A percentile compares a stretch with the other conserved stretches of the same genome.
Evolutionary conservation across 768 basidiomycete species (phyloP).

Genomic region (Podaxis rugospora): DNA sequence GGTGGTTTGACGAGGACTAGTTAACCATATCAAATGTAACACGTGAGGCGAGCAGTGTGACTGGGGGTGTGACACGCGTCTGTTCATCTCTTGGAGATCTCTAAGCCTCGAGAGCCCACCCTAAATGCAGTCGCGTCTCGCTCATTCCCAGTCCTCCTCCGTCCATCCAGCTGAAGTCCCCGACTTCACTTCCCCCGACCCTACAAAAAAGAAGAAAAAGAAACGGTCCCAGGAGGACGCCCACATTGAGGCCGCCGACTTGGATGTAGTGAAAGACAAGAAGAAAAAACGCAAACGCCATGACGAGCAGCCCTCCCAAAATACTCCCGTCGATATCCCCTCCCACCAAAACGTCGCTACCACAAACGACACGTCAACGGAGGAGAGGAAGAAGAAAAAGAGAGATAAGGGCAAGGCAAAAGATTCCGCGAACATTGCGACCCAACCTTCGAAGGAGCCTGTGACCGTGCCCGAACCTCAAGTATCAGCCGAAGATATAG

Average conservation of each 20-base stretch:
- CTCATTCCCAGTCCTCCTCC: constrained; percentile 17
- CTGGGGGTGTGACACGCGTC: constrained; percentile 11
- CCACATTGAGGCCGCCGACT: constrained; percentile 13
- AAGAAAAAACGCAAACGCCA: constrained; percentile 30
- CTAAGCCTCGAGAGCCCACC: constrained; percentile 32
- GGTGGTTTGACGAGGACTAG: constrained; percentile 73
- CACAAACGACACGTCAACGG: constrained; percentile 9
- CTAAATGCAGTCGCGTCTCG: constrained; percentile 34
- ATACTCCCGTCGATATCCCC: background rate
- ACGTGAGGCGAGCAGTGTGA: background rate
- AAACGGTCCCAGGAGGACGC: constrained; percentile 29
- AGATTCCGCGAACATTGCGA: constrained; percentile 12
- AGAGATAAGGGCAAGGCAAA: constrained; percentile 30
- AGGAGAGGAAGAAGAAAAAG: constrained; percentile 24
- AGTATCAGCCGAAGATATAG: constrained; percentile 23
- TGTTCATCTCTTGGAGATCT: constrained; percentile 8
- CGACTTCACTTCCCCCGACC: constrained; percentile 9
- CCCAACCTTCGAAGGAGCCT: background rate
- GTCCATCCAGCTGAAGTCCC: constrained; percentile 15
- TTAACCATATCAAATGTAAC: background rate
- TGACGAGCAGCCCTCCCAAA: constrained; percentile 13
- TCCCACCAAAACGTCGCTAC: background rate
- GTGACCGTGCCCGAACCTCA: constrained; percentile 4
- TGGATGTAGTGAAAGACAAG: constrained; percentile 22
- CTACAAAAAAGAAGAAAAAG: constrained; percentile 35